Evolutionary conservation across 805 yeast species (phyloP).

Genomic region (Monosporozyma unispora): DNA sequence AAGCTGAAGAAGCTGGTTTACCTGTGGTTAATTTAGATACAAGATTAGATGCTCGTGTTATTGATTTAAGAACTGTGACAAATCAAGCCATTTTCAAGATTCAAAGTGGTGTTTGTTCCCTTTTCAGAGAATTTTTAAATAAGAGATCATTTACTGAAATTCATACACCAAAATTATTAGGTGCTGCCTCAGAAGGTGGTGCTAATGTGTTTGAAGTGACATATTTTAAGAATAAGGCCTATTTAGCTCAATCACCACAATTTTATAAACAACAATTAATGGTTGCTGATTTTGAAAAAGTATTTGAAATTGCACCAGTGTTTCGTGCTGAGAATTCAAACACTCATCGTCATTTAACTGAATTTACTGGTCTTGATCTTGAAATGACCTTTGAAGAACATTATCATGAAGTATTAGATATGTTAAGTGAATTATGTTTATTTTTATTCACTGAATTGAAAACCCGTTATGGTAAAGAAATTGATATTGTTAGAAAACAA

Average conservation of each 20-base stretch:
- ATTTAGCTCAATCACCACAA: constrained; percentile 96
- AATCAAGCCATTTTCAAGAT: constrained; percentile 96
- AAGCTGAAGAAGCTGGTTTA: constrained; percentile 82
- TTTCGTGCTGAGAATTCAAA: constrained; percentile 99
- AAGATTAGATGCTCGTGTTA: constrained; percentile 87
- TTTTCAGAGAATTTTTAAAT: constrained; percentile 82
- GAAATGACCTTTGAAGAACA: constrained; percentile 99
- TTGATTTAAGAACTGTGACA: constrained; percentile 92
- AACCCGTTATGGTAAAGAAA: constrained; percentile 70
- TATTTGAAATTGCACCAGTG: constrained; percentile 93
- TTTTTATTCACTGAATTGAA: constrained; percentile 82
- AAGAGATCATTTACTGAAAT: constrained; percentile 71
- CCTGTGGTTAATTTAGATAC: constrained; percentile 96
- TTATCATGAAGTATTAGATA: constrained; percentile 78
- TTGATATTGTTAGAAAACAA: constrained; percentile 83
- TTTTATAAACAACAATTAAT: constrained; percentile 95
- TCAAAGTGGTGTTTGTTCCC: constrained; percentile 77
- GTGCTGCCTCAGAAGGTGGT: constrained; percentile 97
- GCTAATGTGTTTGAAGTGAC: constrained; percentile 90
- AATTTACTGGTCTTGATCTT: constrained; percentile 92
- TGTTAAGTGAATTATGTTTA: constrained; percentile 64
- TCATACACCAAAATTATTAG: constrained; percentile 92
- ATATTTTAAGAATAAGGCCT: constrained; percentile 82
- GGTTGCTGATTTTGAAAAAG: constrained; percentile 95
- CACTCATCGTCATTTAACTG: constrained; percentile 99